phyloP scores from a whole-genome alignment of 2,329 filamentous ascomycete species.

The Penicillium occitanis region DNA sequence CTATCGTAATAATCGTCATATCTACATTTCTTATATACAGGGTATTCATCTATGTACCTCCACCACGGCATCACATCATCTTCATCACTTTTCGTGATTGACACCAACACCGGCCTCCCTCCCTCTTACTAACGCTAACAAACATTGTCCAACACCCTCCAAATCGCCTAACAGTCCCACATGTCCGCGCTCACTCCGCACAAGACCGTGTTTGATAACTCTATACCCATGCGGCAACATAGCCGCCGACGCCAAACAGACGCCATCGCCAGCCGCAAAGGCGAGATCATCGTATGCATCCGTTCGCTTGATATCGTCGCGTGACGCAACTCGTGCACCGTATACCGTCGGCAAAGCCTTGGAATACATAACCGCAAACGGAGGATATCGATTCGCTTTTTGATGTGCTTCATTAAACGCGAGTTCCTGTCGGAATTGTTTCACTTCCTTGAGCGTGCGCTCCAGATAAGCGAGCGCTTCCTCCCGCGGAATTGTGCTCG shows the following conservation, averaged over 20 bases:
- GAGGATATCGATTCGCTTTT: conserved; percentile 72
- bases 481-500: conserved; percentile 54
- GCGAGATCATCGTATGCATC: conserved; percentile 84
- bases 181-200: conserved; percentile 81
- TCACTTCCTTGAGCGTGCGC: conserved; percentile 69
- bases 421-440: conserved; percentile 74
- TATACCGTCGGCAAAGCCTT: conserved; percentile 84
- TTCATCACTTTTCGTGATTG: background rate
- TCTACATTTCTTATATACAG: conserved; percentile 14
- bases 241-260: conserved; percentile 79
- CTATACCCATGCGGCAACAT: conserved; percentile 82
- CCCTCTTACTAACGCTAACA: conserved; percentile 67
- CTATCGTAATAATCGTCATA: background rate
- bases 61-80: background rate
- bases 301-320: conserved; percentile 70
- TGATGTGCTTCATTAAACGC: conserved; percentile 61
- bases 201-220: conserved; percentile 68
- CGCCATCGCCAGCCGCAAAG: conserved; percentile 85
- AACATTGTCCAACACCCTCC: conserved; percentile 72
- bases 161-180: conserved; percentile 84
- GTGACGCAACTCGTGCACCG: conserved; percentile 70
- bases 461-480: conserved; percentile 66
- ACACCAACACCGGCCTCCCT: conserved; percentile 69
- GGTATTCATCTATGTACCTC: conserved; percentile 9
- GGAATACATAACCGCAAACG: conserved; percentile 78